A percentile compares a stretch with the other conserved stretches of the same genome.
Evolutionary conservation across 2,329 filamentous ascomycete species (phyloP).

Genomic region (Mycocentrospora acerina): DNA sequence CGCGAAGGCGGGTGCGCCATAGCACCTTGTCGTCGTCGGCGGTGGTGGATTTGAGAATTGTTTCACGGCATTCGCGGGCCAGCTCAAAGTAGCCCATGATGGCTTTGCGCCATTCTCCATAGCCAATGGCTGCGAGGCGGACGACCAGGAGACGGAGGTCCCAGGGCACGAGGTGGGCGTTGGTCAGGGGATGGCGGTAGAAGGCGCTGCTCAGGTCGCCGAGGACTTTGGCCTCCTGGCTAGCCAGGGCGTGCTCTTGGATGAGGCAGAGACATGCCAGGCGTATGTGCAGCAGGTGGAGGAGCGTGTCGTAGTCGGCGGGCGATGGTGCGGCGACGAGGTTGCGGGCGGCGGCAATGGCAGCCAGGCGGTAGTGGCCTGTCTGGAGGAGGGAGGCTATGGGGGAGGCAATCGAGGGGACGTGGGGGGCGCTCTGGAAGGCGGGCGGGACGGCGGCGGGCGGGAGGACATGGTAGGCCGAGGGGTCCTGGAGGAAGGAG

Average conservation of each 20-base stretch:
- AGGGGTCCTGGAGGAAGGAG: slow-evolving; percentile 70
- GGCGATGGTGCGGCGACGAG: slow-evolving; percentile 56
- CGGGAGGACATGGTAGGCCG: slow-evolving; percentile 81
- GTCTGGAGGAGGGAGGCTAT: slow-evolving; percentile 67
- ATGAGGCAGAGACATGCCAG: slow-evolving; percentile 81
- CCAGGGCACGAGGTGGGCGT: slow-evolving; percentile 73
- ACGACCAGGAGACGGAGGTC: slow-evolving; percentile 79
- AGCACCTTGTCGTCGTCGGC: slow-evolving; percentile 57
- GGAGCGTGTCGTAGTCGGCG: slow-evolving; percentile 66
- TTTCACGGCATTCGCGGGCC: slow-evolving; percentile 71
- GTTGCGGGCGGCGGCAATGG: slow-evolving; percentile 65
- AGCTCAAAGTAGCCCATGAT: slow-evolving; percentile 92
- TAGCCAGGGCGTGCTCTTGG: slow-evolving; percentile 59
- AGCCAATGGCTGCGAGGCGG: slow-evolving; percentile 80
- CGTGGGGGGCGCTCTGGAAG: slow-evolving; percentile 69
- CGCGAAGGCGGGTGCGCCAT: slow-evolving; percentile 72
- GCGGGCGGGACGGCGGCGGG: slow-evolving; percentile 61
- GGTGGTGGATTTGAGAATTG: slow-evolving; percentile 48
- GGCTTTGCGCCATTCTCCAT: slow-evolving; percentile 78
- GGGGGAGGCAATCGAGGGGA: slow-evolving; percentile 61
- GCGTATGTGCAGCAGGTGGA: slow-evolving; percentile 76
- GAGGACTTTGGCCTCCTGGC: slow-evolving; percentile 64
- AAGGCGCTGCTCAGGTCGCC: slow-evolving; percentile 61
- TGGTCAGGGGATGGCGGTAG: slow-evolving; percentile 51
- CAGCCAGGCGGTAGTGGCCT: slow-evolving; percentile 80